Conservation (phyloP, 2,329 filamentous ascomycete species). For the Trichoderma sp. region DNA sequence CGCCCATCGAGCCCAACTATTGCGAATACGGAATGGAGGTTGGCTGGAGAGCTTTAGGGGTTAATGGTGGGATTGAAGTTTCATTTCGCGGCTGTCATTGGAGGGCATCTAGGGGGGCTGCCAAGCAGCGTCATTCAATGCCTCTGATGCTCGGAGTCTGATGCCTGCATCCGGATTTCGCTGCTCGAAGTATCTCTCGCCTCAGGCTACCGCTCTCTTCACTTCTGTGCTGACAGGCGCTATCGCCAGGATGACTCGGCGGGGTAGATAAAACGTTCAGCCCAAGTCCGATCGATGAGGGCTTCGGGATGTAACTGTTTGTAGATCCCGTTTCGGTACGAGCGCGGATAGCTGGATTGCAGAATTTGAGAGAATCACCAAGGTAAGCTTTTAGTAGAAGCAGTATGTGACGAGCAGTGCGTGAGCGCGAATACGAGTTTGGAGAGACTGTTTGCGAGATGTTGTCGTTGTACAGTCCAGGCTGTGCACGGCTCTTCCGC, state of each 20-base stretch:
- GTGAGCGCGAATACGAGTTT: background rate
- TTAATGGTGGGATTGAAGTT: background rate
- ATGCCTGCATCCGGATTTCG: background rate
- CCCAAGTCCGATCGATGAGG: background rate
- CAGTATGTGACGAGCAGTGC: too few species aligned
- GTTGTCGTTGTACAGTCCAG: background rate
- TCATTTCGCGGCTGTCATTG: background rate
- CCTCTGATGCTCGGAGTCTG: background rate
- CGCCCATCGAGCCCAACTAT: background rate
- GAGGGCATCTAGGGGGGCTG: background rate
- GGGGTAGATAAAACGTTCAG: background rate
- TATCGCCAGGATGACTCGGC: slow-evolving; percentile 5
- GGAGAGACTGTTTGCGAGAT: background rate
- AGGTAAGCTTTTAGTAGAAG: background rate
- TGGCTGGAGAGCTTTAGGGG: slow-evolving; percentile 10
- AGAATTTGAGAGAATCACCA: background rate
- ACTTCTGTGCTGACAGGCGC: background rate
- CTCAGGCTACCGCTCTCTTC: background rate
- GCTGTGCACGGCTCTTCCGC: background rate
- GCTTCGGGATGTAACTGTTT: background rate
- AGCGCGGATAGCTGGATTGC: background rate
- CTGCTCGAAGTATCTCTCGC: background rate
- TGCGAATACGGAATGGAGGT: slow-evolving; percentile 20
- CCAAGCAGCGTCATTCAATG: background rate
- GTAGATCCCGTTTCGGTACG: background rate